Conservation (phyloP, 495 filamentous ascomycete species). For the Aspergillus hancockii region DNA sequence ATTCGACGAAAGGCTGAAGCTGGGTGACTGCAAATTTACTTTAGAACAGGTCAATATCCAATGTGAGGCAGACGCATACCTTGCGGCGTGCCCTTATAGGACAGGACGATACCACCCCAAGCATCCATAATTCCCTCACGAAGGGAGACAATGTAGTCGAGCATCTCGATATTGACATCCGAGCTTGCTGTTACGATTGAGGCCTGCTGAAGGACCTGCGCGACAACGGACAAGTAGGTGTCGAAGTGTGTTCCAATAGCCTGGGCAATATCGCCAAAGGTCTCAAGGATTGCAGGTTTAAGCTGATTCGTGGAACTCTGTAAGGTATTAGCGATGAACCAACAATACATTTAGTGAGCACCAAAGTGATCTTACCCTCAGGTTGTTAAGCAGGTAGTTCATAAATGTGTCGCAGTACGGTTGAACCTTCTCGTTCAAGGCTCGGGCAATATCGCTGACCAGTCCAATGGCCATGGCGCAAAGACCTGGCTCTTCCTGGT, state of each 20-base stretch:
- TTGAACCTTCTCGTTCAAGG: conserved; percentile 83
- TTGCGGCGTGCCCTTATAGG: conserved; percentile 71
- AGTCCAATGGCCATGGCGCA: conserved; percentile 97
- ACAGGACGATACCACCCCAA: conserved; percentile 92
- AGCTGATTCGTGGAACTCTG: conserved; percentile 82
- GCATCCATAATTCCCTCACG: conserved; percentile 99
- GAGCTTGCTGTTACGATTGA: conserved; percentile 70
- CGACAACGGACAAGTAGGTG: conserved; percentile 87
- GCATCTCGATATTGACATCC: conserved; percentile 82
- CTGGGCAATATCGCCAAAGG: conserved; percentile 96
- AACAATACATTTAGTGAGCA: neutral
- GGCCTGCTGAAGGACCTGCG: conserved; percentile 90
- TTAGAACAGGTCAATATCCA: conserved; percentile 26
- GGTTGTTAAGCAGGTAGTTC: conserved; percentile 90
- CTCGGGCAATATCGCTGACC: conserved; percentile 92
- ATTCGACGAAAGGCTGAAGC: conserved; percentile 75
- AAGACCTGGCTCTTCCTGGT: conserved; percentile 90
- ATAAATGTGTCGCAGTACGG: conserved; percentile 96
- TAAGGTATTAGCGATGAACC: conserved; percentile 51
- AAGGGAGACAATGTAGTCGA: conserved; percentile 91
- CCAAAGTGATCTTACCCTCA: conserved; percentile 64
- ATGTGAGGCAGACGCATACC: conserved; percentile 29
- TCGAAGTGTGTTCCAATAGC: conserved; percentile 92
- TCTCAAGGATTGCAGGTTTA: conserved; percentile 96
- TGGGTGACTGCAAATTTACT: conserved; percentile 53